Percentiles rank a stretch among this genome's conserved stretches.
Evolutionary conservation across 1,284 basidiomycete species (phyloP).

Genomic region (Ustilago lituana): DNA sequence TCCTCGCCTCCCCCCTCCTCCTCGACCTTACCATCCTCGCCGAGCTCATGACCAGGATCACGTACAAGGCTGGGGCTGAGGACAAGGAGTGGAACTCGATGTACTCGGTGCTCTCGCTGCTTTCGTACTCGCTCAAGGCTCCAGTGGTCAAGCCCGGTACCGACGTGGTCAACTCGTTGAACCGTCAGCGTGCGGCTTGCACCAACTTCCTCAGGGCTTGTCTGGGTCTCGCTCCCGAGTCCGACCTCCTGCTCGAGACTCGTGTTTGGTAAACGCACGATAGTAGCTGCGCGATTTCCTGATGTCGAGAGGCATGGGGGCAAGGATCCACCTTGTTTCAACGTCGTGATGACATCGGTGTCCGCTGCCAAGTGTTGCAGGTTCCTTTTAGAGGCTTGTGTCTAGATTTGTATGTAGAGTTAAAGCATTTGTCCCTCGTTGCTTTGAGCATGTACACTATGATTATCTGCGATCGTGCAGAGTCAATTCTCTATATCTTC

Average conservation of each 20-base stretch:
- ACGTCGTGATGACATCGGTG: too few species aligned
- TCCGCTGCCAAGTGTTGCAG: too few species aligned
- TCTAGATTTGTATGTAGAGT: too few species aligned
- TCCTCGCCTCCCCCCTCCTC: constrained; percentile 94
- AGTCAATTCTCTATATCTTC: too few species aligned
- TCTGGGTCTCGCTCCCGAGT: constrained; percentile 63
- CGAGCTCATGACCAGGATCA: constrained; percentile 91
- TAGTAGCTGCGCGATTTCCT: too few species aligned
- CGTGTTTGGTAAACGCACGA: constrained; percentile 58
- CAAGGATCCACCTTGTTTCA: not conserved
- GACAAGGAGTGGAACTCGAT: constrained; percentile 58
- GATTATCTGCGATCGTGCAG: too few species aligned
- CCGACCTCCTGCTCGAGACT: constrained; percentile 64
- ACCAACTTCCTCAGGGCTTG: constrained; percentile 83
- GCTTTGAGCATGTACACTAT: too few species aligned
- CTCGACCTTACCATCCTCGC: constrained; percentile 92
- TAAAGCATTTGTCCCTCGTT: too few species aligned
- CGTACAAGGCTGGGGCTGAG: constrained; percentile 71
- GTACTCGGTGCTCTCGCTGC: constrained; percentile 65
- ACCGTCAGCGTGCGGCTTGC: constrained; percentile 91
- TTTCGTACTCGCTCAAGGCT: constrained; percentile 78
- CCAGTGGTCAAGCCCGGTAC: constrained; percentile 95
- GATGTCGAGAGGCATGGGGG: too few species aligned
- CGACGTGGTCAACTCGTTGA: constrained; percentile 93
- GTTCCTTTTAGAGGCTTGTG: too few species aligned